Percentiles rank a stretch among this genome's conserved stretches.
Evolutionary conservation across 352 stramenopile genomes (phyloP).

Genomic region (Pythium plurisporium): DNA sequence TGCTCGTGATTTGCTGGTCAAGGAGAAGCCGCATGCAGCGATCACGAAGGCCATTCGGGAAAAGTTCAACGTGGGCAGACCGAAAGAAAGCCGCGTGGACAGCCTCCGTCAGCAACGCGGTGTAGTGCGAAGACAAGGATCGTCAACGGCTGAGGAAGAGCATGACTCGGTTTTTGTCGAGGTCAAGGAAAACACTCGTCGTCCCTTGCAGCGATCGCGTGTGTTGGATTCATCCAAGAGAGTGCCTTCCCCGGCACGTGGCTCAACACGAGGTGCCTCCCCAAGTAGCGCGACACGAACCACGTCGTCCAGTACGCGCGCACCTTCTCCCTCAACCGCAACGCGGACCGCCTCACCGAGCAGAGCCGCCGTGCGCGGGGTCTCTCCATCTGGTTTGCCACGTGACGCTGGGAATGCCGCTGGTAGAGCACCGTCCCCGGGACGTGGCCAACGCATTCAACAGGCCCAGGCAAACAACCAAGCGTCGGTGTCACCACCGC

Average conservation of each 20-base stretch:
- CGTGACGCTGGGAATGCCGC: neutral
- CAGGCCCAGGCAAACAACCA: neutral
- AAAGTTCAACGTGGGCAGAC: constrained; percentile 17
- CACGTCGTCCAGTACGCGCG: neutral
- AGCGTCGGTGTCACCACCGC: neutral
- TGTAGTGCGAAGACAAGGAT: constrained; percentile 5
- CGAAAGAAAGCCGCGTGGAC: constrained; percentile 2
- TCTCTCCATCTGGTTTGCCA: neutral
- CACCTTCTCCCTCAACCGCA: neutral
- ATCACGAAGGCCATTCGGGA: constrained; percentile 41
- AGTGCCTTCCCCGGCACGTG: neutral
- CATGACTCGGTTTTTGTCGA: constrained; percentile 18
- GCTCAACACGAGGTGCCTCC: neutral
- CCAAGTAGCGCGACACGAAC: neutral
- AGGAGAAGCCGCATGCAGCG: constrained; percentile 39
- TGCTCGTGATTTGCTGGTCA: constrained; percentile 34
- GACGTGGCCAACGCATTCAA: neutral
- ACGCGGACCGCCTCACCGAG: neutral
- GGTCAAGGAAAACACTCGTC: constrained; percentile 10
- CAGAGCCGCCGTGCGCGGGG: neutral
- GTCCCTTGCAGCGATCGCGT: neutral
- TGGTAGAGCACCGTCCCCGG: neutral
- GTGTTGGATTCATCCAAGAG: neutral
- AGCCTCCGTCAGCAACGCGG: constrained; percentile 6
- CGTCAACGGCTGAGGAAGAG: neutral